Conservation (phyloP, 306 rosid genomes). For the Urtica urens region DNA sequence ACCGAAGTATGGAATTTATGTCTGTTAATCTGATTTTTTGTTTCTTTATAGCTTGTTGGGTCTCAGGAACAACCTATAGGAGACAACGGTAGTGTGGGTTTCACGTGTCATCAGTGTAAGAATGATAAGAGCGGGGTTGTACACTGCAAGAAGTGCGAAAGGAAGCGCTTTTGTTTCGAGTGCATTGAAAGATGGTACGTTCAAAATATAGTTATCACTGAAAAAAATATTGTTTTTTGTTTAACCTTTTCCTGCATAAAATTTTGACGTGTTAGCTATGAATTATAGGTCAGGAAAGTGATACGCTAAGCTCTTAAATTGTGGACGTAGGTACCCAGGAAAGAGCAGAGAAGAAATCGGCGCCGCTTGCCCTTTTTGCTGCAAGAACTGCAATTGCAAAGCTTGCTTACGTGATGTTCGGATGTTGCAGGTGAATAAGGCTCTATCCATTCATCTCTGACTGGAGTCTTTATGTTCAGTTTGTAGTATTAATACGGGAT, state of each 20-base stretch:
- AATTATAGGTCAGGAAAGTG: no score
- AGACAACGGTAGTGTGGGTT: conserved; percentile 31
- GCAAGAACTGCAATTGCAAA: conserved; percentile 59
- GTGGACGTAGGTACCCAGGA: conserved; percentile 50
- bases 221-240: no score
- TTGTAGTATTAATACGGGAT: not conserved
- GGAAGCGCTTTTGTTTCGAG: conserved; percentile 42
- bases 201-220: no score
- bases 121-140: conserved; percentile 52
- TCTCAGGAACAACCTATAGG: conserved; percentile 7
- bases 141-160: conserved; percentile 31
- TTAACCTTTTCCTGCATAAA: no score
- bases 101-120: conserved; percentile 75
- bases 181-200: conserved; percentile 47
- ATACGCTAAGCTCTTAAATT: no score
- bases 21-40: not conserved
- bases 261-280: no score
- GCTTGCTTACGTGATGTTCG: conserved; percentile 50
- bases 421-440: conserved; percentile 17
- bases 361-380: conserved; percentile 47
- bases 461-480: no score
- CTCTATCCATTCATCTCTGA: conserved; percentile 2
- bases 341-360: conserved; percentile 33
- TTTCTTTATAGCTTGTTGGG: not conserved
- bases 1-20: not conserved